These are phyloP conservation scores for Paracamarosporium sp. DNA, from an alignment of 2,329 filamentous ascomycete genomes.

Conservation along the genomic window DNA sequence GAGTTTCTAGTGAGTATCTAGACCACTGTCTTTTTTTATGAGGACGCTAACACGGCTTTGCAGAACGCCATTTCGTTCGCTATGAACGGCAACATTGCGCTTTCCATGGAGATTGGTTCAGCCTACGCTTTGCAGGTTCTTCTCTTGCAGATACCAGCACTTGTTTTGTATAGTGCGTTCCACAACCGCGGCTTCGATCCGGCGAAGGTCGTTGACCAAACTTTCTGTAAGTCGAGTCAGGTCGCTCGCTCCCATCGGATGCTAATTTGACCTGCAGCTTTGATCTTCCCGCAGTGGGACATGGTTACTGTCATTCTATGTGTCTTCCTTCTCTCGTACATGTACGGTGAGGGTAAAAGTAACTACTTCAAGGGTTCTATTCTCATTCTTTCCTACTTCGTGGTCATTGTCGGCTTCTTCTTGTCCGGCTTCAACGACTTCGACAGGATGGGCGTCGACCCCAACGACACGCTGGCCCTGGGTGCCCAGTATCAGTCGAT, in stretches of 20 bases:
- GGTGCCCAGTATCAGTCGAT: conserved; percentile 37
- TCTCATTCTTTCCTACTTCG: conserved; percentile 88
- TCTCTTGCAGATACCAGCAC: conserved; percentile 87
- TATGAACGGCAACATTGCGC: conserved; percentile 98
- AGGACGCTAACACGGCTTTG: conserved; percentile 2
- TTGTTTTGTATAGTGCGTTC: conserved; percentile 88
- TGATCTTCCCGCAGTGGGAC: conserved; percentile 99
- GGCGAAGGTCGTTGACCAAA: conserved; percentile 64
- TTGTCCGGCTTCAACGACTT: conserved; percentile 72
- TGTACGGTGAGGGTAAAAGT: conserved; percentile 98
- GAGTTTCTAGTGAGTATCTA: conserved; percentile 80
- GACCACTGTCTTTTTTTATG: background rate
- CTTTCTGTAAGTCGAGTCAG: conserved; percentile 63
- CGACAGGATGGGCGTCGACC: conserved; percentile 48
- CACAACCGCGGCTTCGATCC: conserved; percentile 66
- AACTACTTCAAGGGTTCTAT: conserved; percentile 99
- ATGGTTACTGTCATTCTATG: conserved; percentile 97
- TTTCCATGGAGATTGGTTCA: conserved; percentile 99
- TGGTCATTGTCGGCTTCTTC: conserved; percentile 91
- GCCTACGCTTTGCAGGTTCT: conserved; percentile 97
- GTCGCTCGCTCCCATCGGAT: background rate
- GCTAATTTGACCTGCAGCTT: conserved; percentile 53
- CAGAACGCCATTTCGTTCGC: conserved; percentile 98
- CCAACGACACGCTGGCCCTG: conserved; percentile 43
- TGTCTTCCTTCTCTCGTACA: conserved; percentile 94